phyloP scores from a whole-genome alignment of 805 yeast species.

The Saccharomycopsis selenospora region DNA sequence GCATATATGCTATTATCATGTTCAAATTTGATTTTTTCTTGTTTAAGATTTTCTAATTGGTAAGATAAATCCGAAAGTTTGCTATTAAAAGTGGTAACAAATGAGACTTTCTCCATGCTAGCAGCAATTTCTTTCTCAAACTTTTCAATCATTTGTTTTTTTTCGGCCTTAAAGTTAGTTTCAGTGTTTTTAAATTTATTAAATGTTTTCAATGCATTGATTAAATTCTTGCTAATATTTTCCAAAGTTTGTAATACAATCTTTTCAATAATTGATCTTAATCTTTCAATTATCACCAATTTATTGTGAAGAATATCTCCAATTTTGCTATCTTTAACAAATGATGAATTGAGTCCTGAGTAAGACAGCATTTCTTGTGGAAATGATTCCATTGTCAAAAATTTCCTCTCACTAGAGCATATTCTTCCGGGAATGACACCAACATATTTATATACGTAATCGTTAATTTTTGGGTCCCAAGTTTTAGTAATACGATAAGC shows the following conservation, averaged over 20 bases:
- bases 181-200: slow-evolving; percentile 5
- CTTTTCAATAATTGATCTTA: background rate
- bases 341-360: background rate
- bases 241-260: background rate
- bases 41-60: slow-evolving; percentile 10
- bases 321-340: background rate
- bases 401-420: background rate
- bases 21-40: slow-evolving; percentile 19
- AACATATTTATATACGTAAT: slow-evolving; percentile 11
- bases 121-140: slow-evolving; percentile 12
- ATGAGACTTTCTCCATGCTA: slow-evolving; percentile 16
- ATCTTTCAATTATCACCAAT: background rate
- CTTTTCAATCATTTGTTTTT: slow-evolving; percentile 11
- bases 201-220: slow-evolving; percentile 12
- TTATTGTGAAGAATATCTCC: background rate
- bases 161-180: slow-evolving; percentile 7
- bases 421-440: background rate
- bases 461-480: slow-evolving; percentile 6
- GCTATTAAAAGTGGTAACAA: slow-evolving; percentile 14
- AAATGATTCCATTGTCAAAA: background rate
- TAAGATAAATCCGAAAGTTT: slow-evolving; percentile 6
- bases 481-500: slow-evolving; percentile 11
- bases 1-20: slow-evolving; percentile 18
- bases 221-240: slow-evolving; percentile 15
- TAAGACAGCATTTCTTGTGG: background rate